Percentiles rank a stretch among this genome's conserved stretches.
These are phyloP conservation scores for Lojkania enalia DNA, from an alignment of 2,329 filamentous ascomycete species.

Conservation along the genomic window DNA sequence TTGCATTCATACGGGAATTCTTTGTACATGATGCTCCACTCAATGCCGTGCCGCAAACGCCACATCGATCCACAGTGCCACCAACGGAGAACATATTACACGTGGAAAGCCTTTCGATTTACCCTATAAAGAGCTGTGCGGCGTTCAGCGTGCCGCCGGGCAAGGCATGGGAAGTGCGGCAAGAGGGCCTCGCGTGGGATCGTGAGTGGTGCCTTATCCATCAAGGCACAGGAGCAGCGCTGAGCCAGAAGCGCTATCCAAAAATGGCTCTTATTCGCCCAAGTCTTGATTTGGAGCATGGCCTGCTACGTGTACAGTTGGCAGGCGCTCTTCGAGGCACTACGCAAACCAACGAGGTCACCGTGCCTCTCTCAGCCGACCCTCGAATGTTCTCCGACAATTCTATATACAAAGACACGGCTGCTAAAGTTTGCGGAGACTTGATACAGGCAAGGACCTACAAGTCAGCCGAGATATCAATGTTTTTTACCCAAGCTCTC, in stretches of 20 bases:
- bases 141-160: slow-evolving; percentile 70
- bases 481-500: slow-evolving; percentile 76
- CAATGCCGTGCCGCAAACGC: slow-evolving; percentile 22
- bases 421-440: slow-evolving; percentile 82
- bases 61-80: slow-evolving; percentile 25
- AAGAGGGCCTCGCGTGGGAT: slow-evolving; percentile 90
- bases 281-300: slow-evolving; percentile 68
- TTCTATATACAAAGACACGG: slow-evolving; percentile 45
- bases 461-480: slow-evolving; percentile 63
- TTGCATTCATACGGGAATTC: slow-evolving; percentile 65
- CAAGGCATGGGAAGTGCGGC: slow-evolving; percentile 72
- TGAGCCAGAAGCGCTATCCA: slow-evolving; percentile 88
- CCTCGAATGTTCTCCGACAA: slow-evolving; percentile 58
- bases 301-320: slow-evolving; percentile 66
- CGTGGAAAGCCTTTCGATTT: slow-evolving; percentile 63
- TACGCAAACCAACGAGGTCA: slow-evolving; percentile 42
- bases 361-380: slow-evolving; percentile 67
- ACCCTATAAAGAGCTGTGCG: slow-evolving; percentile 93
- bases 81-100: slow-evolving; percentile 40
- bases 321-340: slow-evolving; percentile 41
- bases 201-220: slow-evolving; percentile 96
- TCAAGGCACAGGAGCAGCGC: slow-evolving; percentile 76
- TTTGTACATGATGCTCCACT: slow-evolving; percentile 41
- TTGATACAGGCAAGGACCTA: slow-evolving; percentile 72
- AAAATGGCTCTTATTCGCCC: slow-evolving; percentile 85